Conservation (phyloP, 441 rosid species). For the Aquilaria agallochum region DNA sequence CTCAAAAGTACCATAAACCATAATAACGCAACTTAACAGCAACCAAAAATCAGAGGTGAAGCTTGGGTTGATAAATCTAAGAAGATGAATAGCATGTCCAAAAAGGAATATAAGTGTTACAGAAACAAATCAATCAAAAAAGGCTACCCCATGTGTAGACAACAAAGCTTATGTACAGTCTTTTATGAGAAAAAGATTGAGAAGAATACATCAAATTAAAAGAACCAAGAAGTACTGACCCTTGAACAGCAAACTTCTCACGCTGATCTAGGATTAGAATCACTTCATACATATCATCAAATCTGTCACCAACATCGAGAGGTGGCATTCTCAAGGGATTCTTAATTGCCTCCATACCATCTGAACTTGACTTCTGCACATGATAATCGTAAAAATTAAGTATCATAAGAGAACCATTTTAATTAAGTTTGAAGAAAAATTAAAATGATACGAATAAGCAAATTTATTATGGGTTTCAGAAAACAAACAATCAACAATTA, state of each 20-base stretch:
- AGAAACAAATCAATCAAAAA: too few species aligned
- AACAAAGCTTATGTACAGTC: too few species aligned
- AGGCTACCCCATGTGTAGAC: too few species aligned
- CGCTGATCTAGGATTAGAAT: constrained; percentile 79
- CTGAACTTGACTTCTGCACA: constrained; percentile 27
- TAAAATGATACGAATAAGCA: constrained; percentile 3
- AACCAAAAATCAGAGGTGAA: too few species aligned
- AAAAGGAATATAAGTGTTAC: too few species aligned
- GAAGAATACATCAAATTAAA: background rate
- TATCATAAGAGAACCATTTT: constrained; percentile 4
- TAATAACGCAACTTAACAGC: too few species aligned
- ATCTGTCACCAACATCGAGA: constrained; percentile 64
- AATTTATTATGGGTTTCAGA: background rate
- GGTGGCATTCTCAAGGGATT: constrained; percentile 58
- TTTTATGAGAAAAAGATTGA: too few species aligned
- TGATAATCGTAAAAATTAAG: constrained; percentile 24
- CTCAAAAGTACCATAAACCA: too few species aligned
- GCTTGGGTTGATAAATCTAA: too few species aligned
- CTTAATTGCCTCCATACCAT: constrained; percentile 26
- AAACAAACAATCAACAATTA: background rate
- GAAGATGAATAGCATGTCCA: too few species aligned
- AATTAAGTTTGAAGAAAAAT: constrained; percentile 7
- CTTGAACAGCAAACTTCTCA: constrained; percentile 76
- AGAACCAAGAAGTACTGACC: constrained; percentile 42
- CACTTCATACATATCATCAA: constrained; percentile 76